A percentile compares a stretch with the other conserved stretches of the same genome.
phyloP scores from a whole-genome alignment of 2,329 filamentous ascomycete species.

The Xylaria sp. region DNA sequence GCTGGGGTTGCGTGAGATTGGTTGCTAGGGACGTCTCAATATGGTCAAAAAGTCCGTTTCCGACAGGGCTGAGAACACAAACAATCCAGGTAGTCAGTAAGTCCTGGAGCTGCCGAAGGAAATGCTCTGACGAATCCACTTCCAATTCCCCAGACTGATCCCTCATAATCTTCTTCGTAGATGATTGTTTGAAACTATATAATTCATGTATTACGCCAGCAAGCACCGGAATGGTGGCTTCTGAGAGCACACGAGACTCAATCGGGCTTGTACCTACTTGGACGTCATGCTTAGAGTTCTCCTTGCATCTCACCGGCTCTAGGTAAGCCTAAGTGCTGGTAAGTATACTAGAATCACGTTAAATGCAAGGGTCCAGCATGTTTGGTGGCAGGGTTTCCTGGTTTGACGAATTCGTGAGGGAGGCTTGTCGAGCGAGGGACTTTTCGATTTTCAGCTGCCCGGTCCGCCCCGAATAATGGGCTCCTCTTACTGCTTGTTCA shows the following conservation, averaged over 20 bases:
- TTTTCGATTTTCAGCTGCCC: conserved; percentile 19
- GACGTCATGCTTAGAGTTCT: not conserved
- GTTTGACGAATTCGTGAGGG: conserved; percentile 19
- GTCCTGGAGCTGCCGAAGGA: conserved; percentile 27
- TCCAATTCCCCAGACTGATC: conserved; percentile 21
- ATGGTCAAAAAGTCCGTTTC: conserved; percentile 29
- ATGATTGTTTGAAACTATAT: conserved; percentile 29
- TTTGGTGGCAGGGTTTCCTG: conserved; percentile 23
- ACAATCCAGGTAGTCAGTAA: not conserved
- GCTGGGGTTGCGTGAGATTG: conserved; percentile 27
- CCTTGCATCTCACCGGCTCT: not conserved
- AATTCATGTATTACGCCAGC: conserved; percentile 20
- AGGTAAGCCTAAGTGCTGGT: conserved; percentile 2
- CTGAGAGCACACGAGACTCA: not conserved
- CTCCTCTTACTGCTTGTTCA: not conserved
- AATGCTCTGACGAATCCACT: conserved; percentile 26
- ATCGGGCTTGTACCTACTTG: conserved; percentile 4
- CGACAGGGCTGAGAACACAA: conserved; percentile 38
- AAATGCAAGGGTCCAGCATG: conserved; percentile 25
- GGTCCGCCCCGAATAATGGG: conserved; percentile 19
- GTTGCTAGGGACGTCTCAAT: conserved; percentile 26
- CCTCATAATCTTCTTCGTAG: conserved; percentile 23
- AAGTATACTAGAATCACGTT: not conserved
- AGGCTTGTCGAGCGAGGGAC: conserved; percentile 24
- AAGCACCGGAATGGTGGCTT: conserved; percentile 20